phyloP scores from a whole-genome alignment of 2,329 filamentous ascomycete species.

The Diplodia sapinea region DNA sequence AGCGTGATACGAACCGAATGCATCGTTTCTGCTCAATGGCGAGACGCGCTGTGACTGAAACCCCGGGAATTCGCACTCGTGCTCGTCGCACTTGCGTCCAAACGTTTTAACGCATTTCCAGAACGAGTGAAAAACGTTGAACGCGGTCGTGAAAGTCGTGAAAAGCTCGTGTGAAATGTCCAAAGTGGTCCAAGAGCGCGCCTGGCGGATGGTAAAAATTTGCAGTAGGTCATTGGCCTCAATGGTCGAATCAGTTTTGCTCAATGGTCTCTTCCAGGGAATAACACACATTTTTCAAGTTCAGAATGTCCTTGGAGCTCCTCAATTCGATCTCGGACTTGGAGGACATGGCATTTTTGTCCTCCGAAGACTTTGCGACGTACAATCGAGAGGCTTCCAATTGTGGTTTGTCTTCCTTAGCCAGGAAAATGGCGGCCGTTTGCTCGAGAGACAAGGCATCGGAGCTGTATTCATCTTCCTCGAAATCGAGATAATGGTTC shows the following conservation, averaged over 20 bases:
- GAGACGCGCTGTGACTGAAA: background rate
- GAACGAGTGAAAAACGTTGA: slow-evolving; percentile 25
- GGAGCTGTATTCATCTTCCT: background rate
- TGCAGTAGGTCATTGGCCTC: slow-evolving; percentile 2
- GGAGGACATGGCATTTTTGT: background rate
- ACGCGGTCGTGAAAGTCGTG: background rate
- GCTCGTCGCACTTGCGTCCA: slow-evolving; percentile 19
- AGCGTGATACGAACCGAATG: background rate
- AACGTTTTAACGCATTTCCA: slow-evolving; percentile 31
- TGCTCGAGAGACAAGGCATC: too few species aligned
- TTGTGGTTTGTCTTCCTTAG: background rate
- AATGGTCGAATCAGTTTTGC: background rate
- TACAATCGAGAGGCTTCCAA: background rate
- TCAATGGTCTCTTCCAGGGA: too few species aligned
- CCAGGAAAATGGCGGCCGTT: background rate
- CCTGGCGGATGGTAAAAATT: slow-evolving; percentile 30
- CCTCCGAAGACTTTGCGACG: background rate
- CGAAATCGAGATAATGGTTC: background rate
- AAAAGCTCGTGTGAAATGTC: slow-evolving; percentile 25
- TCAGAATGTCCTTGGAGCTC: too few species aligned
- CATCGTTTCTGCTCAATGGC: background rate
- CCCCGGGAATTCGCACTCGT: slow-evolving; percentile 32
- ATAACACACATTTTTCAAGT: too few species aligned
- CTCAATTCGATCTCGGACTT: too few species aligned
- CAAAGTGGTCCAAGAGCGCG: slow-evolving; percentile 31